These are phyloP conservation scores for Fusarium bulbicola DNA, from an alignment of 2,329 filamentous ascomycete genomes.

Conservation along the genomic window DNA sequence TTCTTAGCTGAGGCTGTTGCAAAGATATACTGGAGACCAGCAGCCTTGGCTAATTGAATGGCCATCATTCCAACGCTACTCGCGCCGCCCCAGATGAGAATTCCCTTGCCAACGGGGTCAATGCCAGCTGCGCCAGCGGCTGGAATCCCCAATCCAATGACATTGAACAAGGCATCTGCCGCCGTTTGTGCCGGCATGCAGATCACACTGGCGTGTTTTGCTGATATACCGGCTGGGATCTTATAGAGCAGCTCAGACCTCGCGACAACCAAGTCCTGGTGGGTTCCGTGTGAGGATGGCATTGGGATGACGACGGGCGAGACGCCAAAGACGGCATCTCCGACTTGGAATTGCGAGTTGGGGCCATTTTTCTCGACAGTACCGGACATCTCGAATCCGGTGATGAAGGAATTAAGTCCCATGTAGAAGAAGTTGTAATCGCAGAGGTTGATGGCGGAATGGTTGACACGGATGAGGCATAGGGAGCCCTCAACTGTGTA, in stretches of 20 bases:
- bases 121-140: neutral
- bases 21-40: neutral
- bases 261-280: neutral
- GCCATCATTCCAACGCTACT: neutral
- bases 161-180: neutral
- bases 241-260: neutral
- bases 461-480: neutral
- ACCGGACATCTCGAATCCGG: neutral
- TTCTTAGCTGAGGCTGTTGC: neutral
- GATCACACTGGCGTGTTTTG: neutral
- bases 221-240: neutral
- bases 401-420: neutral
- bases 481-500: neutral
- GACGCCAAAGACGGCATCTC: neutral
- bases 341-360: neutral
- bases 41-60: neutral
- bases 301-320: neutral
- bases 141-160: neutral
- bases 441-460: neutral
- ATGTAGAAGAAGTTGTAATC: neutral
- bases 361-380: neutral
- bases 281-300: neutral
- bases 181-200: neutral
- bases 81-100: neutral
- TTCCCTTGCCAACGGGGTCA: neutral